A percentile compares a stretch with the other conserved stretches of the same genome.
Evolutionary conservation across 2,329 filamentous ascomycete genomes (phyloP).

Genomic region (Calonectria ilicicola): DNA sequence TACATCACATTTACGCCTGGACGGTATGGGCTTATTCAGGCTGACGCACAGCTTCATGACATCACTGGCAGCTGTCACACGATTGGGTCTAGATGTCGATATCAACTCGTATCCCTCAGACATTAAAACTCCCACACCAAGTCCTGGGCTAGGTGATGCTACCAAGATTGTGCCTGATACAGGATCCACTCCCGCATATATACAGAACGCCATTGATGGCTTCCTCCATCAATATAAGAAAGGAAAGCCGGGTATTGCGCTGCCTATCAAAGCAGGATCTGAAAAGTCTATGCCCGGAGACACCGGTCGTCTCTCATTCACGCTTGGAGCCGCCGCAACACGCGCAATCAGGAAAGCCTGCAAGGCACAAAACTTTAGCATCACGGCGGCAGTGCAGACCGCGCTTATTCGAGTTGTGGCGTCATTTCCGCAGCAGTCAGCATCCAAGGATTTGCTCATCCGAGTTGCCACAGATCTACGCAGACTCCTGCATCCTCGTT

Average conservation of each 20-base stretch:
- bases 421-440: neutral
- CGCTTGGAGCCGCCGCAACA: neutral
- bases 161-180: neutral
- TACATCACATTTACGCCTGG: neutral
- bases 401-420: neutral
- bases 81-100: neutral
- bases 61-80: neutral
- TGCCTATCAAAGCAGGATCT: neutral
- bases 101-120: neutral
- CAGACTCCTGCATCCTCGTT: neutral
- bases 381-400: neutral
- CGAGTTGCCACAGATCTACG: neutral
- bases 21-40: neutral
- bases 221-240: neutral
- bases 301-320: neutral
- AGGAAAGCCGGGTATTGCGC: neutral
- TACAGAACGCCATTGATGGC: neutral
- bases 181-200: neutral
- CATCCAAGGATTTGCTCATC: neutral
- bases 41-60: constrained; percentile 1
- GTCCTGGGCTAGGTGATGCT: neutral
- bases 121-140: neutral
- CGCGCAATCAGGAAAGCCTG: neutral
- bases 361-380: neutral
- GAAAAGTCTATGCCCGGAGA: neutral